Evolutionary conservation across 1,284 basidiomycete species (phyloP).

Genomic region (Heterobasidion parviporum): DNA sequence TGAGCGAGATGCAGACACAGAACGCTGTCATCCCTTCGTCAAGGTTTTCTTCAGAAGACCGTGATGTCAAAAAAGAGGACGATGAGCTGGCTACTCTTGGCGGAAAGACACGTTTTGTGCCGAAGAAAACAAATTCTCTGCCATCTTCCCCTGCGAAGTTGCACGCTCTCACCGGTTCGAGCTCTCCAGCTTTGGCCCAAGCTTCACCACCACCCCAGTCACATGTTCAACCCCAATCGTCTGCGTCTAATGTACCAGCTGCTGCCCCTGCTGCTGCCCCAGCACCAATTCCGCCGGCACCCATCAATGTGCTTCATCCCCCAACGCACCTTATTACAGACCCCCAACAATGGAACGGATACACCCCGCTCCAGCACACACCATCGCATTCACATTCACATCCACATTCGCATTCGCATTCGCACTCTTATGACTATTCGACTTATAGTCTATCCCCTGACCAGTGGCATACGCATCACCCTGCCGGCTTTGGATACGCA

Average conservation of each 20-base stretch:
- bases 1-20: conserved; percentile 14
- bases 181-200: conserved; percentile 7
- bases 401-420: neutral
- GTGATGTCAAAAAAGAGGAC: conserved; percentile 41
- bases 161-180: conserved; percentile 5
- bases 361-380: neutral
- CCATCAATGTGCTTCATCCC: neutral
- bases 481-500: conserved; percentile 7
- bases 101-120: conserved; percentile 52
- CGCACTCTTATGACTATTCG: neutral
- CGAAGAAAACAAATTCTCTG: conserved; percentile 43
- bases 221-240: conserved; percentile 3
- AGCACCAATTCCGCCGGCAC: neutral
- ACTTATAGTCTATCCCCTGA: conserved; percentile 3
- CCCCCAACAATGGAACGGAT: neutral
- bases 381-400: neutral
- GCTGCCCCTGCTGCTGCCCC: neutral
- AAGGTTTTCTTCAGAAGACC: conserved; percentile 17
- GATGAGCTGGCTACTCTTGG: conserved; percentile 52
- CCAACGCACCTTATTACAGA: neutral
- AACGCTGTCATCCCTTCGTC: conserved; percentile 4
- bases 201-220: conserved; percentile 3
- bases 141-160: conserved; percentile 27
- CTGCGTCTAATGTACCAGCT: conserved; percentile 1
- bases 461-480: conserved; percentile 7